These are phyloP conservation scores for Austroboletus novae-zelandiae DNA, from an alignment of 1,284 basidiomycete species.

Conservation along the genomic window DNA sequence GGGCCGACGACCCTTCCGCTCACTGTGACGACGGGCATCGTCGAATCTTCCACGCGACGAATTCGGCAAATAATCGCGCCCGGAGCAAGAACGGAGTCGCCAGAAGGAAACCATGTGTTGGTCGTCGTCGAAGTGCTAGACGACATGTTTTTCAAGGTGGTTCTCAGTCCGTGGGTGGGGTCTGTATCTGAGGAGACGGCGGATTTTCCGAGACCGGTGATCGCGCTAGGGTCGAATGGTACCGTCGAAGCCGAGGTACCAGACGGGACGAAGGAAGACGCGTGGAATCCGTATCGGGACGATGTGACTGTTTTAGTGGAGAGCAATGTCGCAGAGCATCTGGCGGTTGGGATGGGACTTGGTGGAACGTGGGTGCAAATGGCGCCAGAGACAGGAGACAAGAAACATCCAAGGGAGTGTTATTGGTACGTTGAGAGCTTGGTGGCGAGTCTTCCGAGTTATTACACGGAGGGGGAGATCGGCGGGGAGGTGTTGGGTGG, in stretches of 20 bases:
- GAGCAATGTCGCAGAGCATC: slow-evolving; percentile 35
- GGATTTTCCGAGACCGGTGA: slow-evolving; percentile 21
- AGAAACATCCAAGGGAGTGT: slow-evolving; percentile 8
- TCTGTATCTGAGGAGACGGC: slow-evolving; percentile 16
- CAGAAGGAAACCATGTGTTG: slow-evolving; percentile 20
- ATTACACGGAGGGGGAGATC: slow-evolving; percentile 22
- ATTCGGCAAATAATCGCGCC: slow-evolving; percentile 36
- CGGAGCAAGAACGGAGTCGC: slow-evolving; percentile 26
- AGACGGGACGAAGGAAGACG: neutral
- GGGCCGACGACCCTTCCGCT: slow-evolving; percentile 47
- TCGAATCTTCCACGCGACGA: slow-evolving; percentile 48
- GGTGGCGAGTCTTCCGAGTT: slow-evolving; percentile 27
- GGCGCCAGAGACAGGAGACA: slow-evolving; percentile 30
- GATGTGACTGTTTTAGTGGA: slow-evolving; percentile 55
- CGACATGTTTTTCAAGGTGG: slow-evolving; percentile 19
- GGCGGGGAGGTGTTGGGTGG: neutral
- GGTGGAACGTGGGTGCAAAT: slow-evolving; percentile 59
- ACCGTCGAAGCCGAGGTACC: slow-evolving; percentile 5
- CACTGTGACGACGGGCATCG: slow-evolving; percentile 46
- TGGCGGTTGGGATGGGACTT: slow-evolving; percentile 48
- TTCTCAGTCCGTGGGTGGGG: slow-evolving; percentile 31
- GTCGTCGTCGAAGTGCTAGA: slow-evolving; percentile 19
- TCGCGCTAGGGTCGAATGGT: slow-evolving; percentile 13
- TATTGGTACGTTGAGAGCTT: slow-evolving; percentile 32
- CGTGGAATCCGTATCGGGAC: slow-evolving; percentile 50